Evolutionary conservation across 495 filamentous ascomycete species (phyloP).

Genomic region (Aspergillus ostianus): DNA sequence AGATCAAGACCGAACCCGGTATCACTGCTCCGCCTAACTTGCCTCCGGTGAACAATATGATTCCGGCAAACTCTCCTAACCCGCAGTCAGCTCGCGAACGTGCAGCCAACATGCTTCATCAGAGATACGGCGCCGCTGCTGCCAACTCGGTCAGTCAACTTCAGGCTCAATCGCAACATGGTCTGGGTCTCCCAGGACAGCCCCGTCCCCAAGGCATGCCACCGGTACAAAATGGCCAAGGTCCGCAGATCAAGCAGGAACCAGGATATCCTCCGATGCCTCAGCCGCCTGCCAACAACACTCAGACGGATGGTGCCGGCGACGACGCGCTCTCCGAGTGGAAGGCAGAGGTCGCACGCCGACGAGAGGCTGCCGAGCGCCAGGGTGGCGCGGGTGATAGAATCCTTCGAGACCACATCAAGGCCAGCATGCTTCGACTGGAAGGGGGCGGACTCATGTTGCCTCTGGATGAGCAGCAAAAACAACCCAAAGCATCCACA

Average conservation of each 20-base stretch:
- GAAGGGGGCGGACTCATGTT: slow-evolving; percentile 83
- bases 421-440: slow-evolving; percentile 61
- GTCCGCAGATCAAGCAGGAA: slow-evolving; percentile 49
- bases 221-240: slow-evolving; percentile 44
- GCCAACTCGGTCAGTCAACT: slow-evolving; percentile 67
- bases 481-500: slow-evolving; percentile 22
- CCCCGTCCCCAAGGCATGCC: slow-evolving; percentile 40
- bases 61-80: slow-evolving; percentile 38
- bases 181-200: slow-evolving; percentile 42
- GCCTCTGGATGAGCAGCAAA: slow-evolving; percentile 49
- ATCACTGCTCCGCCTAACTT: slow-evolving; percentile 46
- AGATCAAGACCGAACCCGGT: slow-evolving; percentile 77
- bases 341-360: slow-evolving; percentile 56
- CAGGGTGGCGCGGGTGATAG: slow-evolving; percentile 59
- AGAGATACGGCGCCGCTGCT: slow-evolving; percentile 70
- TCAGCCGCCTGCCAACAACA: slow-evolving; percentile 33
- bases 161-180: slow-evolving; percentile 42
- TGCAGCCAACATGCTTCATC: slow-evolving; percentile 64
- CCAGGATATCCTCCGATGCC: slow-evolving; percentile 44
- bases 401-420: slow-evolving; percentile 40
- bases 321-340: slow-evolving; percentile 52
- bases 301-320: slow-evolving; percentile 74
- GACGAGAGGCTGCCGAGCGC: slow-evolving; percentile 58
- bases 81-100: slow-evolving; percentile 59
- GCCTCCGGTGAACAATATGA: slow-evolving; percentile 37